Conservation (phyloP, 2,329 filamentous ascomycete genomes). For the Raffaelea deltoideospora region DNA sequence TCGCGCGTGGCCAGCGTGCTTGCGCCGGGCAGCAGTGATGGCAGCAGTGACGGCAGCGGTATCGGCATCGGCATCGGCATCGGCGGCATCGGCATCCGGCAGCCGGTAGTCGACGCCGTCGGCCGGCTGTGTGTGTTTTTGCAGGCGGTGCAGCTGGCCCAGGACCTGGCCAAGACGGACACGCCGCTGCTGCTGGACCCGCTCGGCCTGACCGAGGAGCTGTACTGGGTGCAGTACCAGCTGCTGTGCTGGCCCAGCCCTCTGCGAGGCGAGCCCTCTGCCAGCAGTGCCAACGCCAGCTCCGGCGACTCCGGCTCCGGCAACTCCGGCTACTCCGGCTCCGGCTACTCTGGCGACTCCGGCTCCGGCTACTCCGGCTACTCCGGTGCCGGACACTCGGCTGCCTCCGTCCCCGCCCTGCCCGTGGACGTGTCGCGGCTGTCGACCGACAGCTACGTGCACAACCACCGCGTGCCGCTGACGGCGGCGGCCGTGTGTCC, state of each 20-base stretch:
- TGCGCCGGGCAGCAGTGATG: background rate
- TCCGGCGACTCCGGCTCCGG: background rate
- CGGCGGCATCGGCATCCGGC: slow-evolving; percentile 8
- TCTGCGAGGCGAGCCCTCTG: slow-evolving; percentile 11
- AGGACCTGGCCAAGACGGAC: slow-evolving; percentile 6
- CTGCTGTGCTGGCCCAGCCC: slow-evolving; percentile 14
- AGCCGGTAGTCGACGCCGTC: slow-evolving; percentile 12
- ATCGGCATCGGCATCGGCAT: background rate
- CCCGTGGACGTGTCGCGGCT: slow-evolving; percentile 8
- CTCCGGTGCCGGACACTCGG: no score
- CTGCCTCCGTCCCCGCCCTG: slow-evolving; percentile 7
- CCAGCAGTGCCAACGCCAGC: background rate
- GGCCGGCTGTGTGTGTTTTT: slow-evolving; percentile 14
- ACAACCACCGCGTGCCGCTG: slow-evolving; percentile 8
- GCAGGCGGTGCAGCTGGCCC: slow-evolving; percentile 11
- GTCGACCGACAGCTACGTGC: slow-evolving; percentile 12
- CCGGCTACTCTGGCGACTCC: background rate
- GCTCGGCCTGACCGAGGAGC: slow-evolving; percentile 17
- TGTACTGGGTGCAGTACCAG: slow-evolving; percentile 14
- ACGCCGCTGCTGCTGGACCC: slow-evolving; percentile 13
- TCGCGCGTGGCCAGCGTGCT: slow-evolving; percentile 11
- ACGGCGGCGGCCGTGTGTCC: background rate
- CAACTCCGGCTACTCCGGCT: no score
- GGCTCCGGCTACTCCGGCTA: background rate
- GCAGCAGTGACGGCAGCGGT: background rate